Evolutionary conservation across 257 asterid genomes (phyloP).

Genomic region (Striga asiatica): DNA sequence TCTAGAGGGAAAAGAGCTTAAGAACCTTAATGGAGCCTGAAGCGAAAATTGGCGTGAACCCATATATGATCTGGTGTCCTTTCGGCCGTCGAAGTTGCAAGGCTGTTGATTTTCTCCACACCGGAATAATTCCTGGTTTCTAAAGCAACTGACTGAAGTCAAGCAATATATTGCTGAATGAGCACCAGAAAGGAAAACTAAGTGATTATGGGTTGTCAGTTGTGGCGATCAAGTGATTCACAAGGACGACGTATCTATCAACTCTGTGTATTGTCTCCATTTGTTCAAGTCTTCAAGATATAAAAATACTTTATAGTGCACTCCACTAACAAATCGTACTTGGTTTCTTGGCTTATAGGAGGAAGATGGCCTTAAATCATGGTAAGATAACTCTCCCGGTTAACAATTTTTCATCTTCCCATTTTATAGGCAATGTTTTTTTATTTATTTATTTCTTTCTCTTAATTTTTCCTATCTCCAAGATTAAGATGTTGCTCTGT

Average conservation of each 20-base stretch:
- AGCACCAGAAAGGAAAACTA: constrained; percentile 50
- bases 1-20: too few species aligned
- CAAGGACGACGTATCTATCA: constrained; percentile 24
- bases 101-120: constrained; percentile 75
- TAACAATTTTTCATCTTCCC: not conserved
- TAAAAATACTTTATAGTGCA: not conserved
- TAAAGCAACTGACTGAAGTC: constrained; percentile 47
- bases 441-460: too few species aligned
- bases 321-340: constrained; percentile 1
- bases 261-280: not conserved
- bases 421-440: not conserved
- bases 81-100: too few species aligned
- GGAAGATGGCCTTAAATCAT: constrained; percentile 36
- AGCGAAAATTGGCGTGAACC: too few species aligned
- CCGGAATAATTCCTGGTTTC: constrained; percentile 62
- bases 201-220: constrained; percentile 66
- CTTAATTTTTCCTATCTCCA: not conserved
- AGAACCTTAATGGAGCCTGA: too few species aligned
- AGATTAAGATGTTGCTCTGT: not conserved
- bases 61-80: too few species aligned
- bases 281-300: too few species aligned
- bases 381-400: constrained; percentile 25
- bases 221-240: constrained; percentile 37
- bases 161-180: constrained; percentile 43
- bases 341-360: constrained; percentile 21